Base-by-base conservation (phyloP, 306 rosid species). In the Rubus parviflorus region DNA sequence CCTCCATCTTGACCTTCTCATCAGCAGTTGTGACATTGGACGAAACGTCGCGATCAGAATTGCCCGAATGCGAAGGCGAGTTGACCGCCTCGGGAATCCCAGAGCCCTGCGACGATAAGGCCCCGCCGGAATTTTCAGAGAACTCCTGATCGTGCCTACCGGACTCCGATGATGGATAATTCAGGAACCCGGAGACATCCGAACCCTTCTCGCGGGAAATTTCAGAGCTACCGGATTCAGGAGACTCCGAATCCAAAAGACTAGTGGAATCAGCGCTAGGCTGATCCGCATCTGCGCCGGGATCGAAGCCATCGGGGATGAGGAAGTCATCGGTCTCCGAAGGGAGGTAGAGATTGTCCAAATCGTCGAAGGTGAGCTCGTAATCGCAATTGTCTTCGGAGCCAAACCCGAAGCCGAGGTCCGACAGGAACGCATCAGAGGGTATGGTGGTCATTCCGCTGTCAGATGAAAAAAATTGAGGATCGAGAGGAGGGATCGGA, bases 321-420 rank as follows among this genome's bases (percentile, higher is more conserved):
- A 93, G 78, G 63, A 91, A 87, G 41, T 82, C 92, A 2, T 92
- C 94, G 22, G 83, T 58, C 22, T 89, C 91, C 0, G 90, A 78
- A 7, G 97, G 98, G 17, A 92, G 61, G 70, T 45, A 76, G 64
- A 89, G 81, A 4, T 73, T 69, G 14, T 89, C 96, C 2, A 89
- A 72, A 53, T 87, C 99, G 4, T 92, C 98, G n/a, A 96, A 87
- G 8, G 88, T 91, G 70, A 92, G 79, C 54, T 90, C 97, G 74
- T 72, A 85, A 9, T 90, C 93, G 3, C 80, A 88, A 23, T 78
- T 67, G 0, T 77, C 92, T 3, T 71, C 88, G 67, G 79, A 75
- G 0, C 80, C 87, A 43, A 89, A 52, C 74, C 84, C 84, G 1
- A 87, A 85, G 0, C 82, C 90, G 0, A 87, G 82, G 81, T 91